phyloP scores from a whole-genome alignment of 192 early-diverging fungal genomes.

The Coemansia sp. region DNA sequence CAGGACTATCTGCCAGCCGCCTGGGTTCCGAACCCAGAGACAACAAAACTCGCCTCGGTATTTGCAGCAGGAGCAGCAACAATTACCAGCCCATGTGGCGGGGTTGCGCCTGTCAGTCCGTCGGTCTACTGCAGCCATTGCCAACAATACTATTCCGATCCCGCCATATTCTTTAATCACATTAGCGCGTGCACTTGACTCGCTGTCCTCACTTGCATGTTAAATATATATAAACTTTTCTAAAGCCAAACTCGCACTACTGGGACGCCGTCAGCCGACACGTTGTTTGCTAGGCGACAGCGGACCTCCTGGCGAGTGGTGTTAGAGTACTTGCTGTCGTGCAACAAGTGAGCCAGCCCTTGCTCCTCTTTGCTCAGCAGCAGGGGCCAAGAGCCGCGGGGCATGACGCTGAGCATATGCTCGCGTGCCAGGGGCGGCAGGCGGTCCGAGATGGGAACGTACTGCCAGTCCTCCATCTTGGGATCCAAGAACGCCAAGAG shows the following conservation, averaged over 20 bases:
- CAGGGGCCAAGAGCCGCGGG: conserved; percentile 13
- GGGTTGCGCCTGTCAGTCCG: neutral
- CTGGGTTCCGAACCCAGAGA: conserved; percentile 42
- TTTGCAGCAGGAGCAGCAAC: neutral
- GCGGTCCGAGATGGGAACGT: conserved; percentile 1
- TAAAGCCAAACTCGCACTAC: conserved; percentile 23
- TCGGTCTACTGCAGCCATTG: conserved; percentile 51
- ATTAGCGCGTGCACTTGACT: conserved; percentile 20
- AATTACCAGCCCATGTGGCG: neutral
- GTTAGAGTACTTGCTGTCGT: conserved; percentile 11
- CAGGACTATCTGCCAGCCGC: neutral
- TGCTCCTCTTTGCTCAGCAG: conserved; percentile 3
- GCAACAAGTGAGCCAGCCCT: conserved; percentile 10
- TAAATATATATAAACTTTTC: conserved; percentile 10
- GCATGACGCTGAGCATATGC: conserved; percentile 42
- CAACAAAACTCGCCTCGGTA: conserved; percentile 34
- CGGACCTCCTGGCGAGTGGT: conserved; percentile 10
- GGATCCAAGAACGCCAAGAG: conserved; percentile 9
- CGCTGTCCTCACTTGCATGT: neutral
- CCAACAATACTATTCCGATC: conserved; percentile 25
- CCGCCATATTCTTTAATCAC: conserved; percentile 20
- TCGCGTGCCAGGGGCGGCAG: conserved; percentile 27
- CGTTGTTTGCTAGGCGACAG: neutral
- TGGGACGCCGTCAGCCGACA: neutral
- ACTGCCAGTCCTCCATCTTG: neutral